Evolutionary conservation across 1,284 basidiomycete genomes (phyloP).

Genomic region (Cryptococcus floricola): DNA sequence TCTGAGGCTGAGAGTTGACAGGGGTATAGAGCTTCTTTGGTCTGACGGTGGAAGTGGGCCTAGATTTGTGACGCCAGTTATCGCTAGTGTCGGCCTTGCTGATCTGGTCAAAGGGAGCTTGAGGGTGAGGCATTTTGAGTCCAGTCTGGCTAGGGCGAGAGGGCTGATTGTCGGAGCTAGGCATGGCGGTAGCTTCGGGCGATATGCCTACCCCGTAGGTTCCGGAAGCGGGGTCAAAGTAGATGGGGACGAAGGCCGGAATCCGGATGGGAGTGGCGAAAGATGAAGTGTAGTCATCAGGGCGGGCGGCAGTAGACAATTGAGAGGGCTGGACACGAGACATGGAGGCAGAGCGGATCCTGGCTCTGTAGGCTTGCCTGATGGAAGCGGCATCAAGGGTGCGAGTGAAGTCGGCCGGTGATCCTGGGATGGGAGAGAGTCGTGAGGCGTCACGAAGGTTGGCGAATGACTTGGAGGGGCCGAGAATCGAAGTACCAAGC

Average conservation of each 20-base stretch:
- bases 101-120: not conserved
- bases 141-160: not conserved
- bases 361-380: not conserved
- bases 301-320: too few species aligned
- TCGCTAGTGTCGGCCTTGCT: conserved; percentile 40
- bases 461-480: conserved; percentile 8
- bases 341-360: conserved; percentile 1
- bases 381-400: not conserved
- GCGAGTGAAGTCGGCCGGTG: conserved; percentile 5
- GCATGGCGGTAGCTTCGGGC: not conserved
- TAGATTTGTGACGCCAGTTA: conserved; percentile 29
- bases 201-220: conserved; percentile 7
- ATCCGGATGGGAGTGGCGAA: conserved; percentile 2
- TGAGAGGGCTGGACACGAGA: not conserved
- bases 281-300: not conserved
- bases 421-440: conserved; percentile 12
- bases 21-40: conserved; percentile 1
- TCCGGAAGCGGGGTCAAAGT: conserved; percentile 8
- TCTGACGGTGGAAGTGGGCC: not conserved
- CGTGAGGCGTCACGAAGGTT: conserved; percentile 7
- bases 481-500: conserved; percentile 6
- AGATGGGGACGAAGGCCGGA: conserved; percentile 5
- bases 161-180: not conserved
- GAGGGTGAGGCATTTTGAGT: not conserved
- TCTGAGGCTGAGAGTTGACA: not conserved